Conservation (phyloP, 2,329 filamentous ascomycete genomes). For the Botrytis elliptica region DNA sequence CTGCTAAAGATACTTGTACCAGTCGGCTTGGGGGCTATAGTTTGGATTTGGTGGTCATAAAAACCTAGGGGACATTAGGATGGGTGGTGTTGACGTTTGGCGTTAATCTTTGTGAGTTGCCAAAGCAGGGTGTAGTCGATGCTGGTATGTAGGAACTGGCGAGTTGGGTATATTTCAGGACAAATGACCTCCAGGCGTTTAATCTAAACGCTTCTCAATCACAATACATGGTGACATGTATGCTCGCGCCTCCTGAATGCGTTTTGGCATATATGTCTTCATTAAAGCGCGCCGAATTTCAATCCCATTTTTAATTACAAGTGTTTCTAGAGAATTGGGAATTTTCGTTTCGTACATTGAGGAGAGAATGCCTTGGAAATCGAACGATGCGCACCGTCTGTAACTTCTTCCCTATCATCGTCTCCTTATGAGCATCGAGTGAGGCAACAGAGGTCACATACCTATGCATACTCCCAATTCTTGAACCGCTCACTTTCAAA, state of each 20-base stretch:
- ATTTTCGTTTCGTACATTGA: background rate
- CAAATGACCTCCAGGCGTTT: background rate
- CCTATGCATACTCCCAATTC: no score
- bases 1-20: background rate
- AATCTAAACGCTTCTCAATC: background rate
- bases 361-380: no score
- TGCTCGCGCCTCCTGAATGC: background rate
- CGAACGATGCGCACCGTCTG: background rate
- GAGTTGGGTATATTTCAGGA: background rate
- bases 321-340: no score
- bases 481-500: background rate
- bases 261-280: background rate
- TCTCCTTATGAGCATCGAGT: background rate
- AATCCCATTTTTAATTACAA: background rate
- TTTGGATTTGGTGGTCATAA: conserved; percentile 12
- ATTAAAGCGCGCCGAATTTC: background rate
- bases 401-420: background rate
- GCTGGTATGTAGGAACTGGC: background rate
- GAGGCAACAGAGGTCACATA: background rate
- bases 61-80: background rate
- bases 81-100: background rate
- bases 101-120: no score
- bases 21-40: background rate
- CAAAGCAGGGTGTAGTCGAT: background rate
- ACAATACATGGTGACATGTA: background rate